These are phyloP conservation scores for Lasiosphaeria hispida DNA, from an alignment of 495 filamentous ascomycete genomes.

Conservation along the genomic window DNA sequence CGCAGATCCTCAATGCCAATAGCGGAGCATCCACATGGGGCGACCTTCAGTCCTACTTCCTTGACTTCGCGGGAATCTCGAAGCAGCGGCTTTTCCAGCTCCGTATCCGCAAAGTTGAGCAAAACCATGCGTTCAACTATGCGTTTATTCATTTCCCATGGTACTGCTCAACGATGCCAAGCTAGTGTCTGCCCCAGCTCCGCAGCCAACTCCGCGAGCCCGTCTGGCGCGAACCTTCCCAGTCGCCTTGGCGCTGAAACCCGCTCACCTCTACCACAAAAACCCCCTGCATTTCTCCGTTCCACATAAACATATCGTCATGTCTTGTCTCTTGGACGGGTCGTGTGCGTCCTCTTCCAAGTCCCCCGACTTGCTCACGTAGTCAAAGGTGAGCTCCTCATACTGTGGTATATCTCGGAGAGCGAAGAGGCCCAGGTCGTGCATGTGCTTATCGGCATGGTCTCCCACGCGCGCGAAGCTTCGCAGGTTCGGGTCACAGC, in stretches of 20 bases:
- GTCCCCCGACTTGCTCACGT: constrained; percentile 57
- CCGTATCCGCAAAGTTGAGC: no score
- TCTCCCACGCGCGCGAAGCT: constrained; percentile 81
- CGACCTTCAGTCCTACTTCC: no score
- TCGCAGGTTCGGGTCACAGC: constrained; percentile 69
- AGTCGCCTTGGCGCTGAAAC: not conserved
- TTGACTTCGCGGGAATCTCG: no score
- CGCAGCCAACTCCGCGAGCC: no score
- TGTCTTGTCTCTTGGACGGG: constrained; percentile 43
- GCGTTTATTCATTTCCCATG: no score
- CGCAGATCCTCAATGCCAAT: no score
- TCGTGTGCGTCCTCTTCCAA: constrained; percentile 50
- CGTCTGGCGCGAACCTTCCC: not conserved
- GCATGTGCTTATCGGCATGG: constrained; percentile 69
- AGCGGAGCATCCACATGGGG: no score
- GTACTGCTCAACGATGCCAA: no score
- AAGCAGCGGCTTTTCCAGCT: no score
- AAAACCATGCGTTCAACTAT: no score
- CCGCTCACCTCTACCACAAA: constrained; percentile 52
- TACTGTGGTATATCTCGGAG: constrained; percentile 61
- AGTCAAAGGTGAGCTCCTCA: constrained; percentile 86
- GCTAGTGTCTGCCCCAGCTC: no score
- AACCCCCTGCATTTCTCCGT: constrained; percentile 64
- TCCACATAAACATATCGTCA: constrained; percentile 66
- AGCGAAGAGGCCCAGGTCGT: constrained; percentile 87